Evolutionary conservation across 306 rosid genomes (phyloP), one percentile per base, ranked within the genome.

Genomic region (Betula pendula): DNA sequence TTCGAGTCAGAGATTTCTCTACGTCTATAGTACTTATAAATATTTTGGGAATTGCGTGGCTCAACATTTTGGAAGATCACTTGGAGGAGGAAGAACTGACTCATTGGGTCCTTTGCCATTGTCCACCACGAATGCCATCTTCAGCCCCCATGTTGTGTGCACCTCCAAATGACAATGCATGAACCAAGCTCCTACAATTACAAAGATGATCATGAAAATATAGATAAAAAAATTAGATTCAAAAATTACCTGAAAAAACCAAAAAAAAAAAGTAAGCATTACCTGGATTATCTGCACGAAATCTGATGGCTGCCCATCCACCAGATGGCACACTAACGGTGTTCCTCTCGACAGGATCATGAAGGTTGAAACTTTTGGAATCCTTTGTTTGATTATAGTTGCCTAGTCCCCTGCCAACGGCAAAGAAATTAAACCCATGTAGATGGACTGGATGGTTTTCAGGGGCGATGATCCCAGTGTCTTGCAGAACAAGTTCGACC

Each of bases 281-380:
- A 91, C 98, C 98, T 80, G 98, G 98, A 85, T 93, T 93, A 69
- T 93, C 97, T n/a, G 98, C 98, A 0, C 75, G 79, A 77, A 93
- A 93, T 84, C 98, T 85, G 70, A 93, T 85, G 1, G 98, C 98
- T 10, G 70, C 68, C 98, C 98, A 93, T 17, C 98, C 98, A n/a
- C 97, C 98, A 55, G 92, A 59, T 0, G 98, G 98, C 10, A 93
- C 92, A 12, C 96, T 87, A 75, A 88, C 45, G 0, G 98, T 93
- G 84, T 93, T 93, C 75, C 98, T 88, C 83, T 93, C 98, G 56
- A 84, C 96, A 69, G 98, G 98, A 68, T 93, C 96, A 52, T 80
- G 80, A 59, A 91, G 89, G 70, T 91, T 93, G 24, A 93, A 91
- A 2, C 70, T 88, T 31, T 87, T 83, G 0, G 86, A 80, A 70